Evolutionary conservation across 257 asterid genomes (phyloP).

Genomic region (Osmanthus fragrans): DNA sequence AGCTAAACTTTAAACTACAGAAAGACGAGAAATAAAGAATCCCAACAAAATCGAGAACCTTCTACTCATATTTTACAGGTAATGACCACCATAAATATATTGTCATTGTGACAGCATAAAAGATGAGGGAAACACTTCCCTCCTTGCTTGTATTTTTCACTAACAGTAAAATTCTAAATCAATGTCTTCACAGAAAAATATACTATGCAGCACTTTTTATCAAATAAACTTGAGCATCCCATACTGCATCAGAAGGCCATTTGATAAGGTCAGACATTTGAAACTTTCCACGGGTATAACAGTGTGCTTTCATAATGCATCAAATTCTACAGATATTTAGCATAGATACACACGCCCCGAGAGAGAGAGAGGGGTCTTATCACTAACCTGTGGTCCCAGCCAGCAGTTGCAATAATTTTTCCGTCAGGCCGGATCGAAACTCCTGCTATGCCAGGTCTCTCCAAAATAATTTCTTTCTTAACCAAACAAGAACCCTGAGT

Average conservation of each 20-base stretch:
- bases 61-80: too few species aligned
- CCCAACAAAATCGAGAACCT: neutral
- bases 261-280: neutral
- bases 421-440: conserved; percentile 70
- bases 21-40: neutral
- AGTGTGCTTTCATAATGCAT: neutral
- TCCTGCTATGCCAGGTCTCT: conserved; percentile 73
- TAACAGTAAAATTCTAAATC: too few species aligned
- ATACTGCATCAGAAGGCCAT: neutral
- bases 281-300: neutral
- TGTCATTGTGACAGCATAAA: neutral
- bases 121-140: neutral
- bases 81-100: neutral
- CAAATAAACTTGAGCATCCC: neutral
- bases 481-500: conserved; percentile 58
- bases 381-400: conserved; percentile 81
- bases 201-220: neutral
- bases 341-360: neutral
- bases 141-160: neutral
- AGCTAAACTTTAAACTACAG: neutral
- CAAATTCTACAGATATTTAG: neutral
- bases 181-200: neutral
- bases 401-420: conserved; percentile 74
- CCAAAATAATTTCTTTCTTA: conserved; percentile 71
- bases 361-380: neutral